These are phyloP conservation scores for Trichomonascaceae sp. DNA, from an alignment of 1,139 yeast genomes.

Conservation along the genomic window DNA sequence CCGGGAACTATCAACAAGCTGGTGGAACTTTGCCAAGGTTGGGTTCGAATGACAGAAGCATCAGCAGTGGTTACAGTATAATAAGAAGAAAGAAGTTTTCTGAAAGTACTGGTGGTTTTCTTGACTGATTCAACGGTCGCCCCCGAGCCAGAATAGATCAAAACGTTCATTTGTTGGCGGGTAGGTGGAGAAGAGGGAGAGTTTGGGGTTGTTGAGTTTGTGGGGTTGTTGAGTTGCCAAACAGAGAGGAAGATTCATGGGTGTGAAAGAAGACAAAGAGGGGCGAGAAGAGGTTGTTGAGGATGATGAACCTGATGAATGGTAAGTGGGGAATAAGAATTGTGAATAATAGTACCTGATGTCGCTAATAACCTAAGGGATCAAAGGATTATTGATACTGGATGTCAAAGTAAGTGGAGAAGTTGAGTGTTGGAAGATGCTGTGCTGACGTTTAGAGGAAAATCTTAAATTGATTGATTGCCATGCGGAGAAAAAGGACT, in stretches of 20 bases:
- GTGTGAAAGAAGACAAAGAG: not conserved
- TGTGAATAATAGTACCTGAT: not conserved
- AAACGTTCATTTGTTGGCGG: slow-evolving; percentile 56
- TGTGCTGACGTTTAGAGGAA: slow-evolving; percentile 36
- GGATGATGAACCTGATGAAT: slow-evolving; percentile 58
- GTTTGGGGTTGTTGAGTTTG: not conserved
- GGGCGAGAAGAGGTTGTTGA: slow-evolving; percentile 20
- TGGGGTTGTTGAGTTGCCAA: not conserved
- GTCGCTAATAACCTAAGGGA: slow-evolving; percentile 42
- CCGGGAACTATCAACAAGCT: slow-evolving; percentile 85
- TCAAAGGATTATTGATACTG: slow-evolving; percentile 59
- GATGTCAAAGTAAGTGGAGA: slow-evolving; percentile 45
- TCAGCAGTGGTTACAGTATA: slow-evolving; percentile 79
- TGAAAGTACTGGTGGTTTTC: slow-evolving; percentile 71
- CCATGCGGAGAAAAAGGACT: slow-evolving; percentile 68
- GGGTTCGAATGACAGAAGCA: slow-evolving; percentile 55
- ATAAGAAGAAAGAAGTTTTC: slow-evolving; percentile 73
- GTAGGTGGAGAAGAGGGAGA: not conserved
- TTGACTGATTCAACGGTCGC: slow-evolving; percentile 81
- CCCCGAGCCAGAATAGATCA: slow-evolving; percentile 76
- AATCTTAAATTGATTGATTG: slow-evolving; percentile 59
- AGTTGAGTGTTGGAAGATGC: not conserved
- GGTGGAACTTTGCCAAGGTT: slow-evolving; percentile 86
- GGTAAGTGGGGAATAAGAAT: slow-evolving; percentile 22
- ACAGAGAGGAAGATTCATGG: not conserved